Percentiles rank a stretch among this genome's conserved stretches.
Evolutionary conservation across 78 protist species (phyloP).

Genomic region (Dictyostelium discoideum): DNA sequence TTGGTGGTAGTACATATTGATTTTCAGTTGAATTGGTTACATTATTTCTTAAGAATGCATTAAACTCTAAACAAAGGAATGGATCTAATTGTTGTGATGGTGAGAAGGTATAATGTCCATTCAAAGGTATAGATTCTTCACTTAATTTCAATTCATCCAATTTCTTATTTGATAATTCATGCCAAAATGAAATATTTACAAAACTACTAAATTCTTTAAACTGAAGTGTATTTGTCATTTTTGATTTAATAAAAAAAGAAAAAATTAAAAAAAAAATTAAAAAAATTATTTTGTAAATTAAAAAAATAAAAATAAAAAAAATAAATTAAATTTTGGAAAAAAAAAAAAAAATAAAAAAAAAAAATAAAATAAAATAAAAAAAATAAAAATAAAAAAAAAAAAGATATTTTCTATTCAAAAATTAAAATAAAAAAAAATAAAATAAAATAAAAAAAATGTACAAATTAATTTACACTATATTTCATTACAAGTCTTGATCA

Average conservation of each 20-base stretch:
- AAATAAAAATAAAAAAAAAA: too few species aligned
- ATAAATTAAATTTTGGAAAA: too few species aligned
- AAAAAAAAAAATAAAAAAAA: not conserved
- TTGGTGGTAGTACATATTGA: slow-evolving; percentile 27
- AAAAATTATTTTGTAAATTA: not conserved
- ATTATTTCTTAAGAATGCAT: slow-evolving; percentile 25
- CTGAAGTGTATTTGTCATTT: slow-evolving; percentile 8
- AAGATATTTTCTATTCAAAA: too few species aligned
- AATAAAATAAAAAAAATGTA: too few species aligned
- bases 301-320: not conserved
- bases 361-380: too few species aligned
- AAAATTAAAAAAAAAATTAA: too few species aligned
- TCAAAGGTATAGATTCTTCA: slow-evolving; percentile 48
- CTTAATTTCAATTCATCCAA: slow-evolving; percentile 73
- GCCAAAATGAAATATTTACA: slow-evolving; percentile 77
- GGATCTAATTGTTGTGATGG: slow-evolving; percentile 57
- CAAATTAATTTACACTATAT: too few species aligned
- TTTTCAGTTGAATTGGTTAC: not conserved
- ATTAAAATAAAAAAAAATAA: too few species aligned
- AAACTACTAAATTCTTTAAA: slow-evolving; percentile 75
- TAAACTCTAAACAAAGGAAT: slow-evolving; percentile 46
- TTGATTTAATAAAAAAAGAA: not conserved
- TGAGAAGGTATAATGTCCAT: slow-evolving; percentile 63
- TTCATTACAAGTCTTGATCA: too few species aligned
- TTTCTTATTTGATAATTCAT: slow-evolving; percentile 74